Evolutionary conservation across 768 basidiomycete species (phyloP).

Genomic region (Suillus subluteus): DNA sequence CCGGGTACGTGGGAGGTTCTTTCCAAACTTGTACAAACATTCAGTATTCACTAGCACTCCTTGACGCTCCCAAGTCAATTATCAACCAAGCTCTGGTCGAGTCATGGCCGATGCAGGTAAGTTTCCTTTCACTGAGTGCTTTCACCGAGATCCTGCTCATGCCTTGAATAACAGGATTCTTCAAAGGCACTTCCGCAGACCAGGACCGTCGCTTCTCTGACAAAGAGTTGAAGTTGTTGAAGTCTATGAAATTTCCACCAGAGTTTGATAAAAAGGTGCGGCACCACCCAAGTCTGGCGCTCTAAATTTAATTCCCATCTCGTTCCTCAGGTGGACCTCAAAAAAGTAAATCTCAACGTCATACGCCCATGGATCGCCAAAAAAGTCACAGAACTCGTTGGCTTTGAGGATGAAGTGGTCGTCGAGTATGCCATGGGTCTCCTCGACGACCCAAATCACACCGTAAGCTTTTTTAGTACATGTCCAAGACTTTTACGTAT

Average conservation of each 20-base stretch:
- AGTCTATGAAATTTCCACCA: constrained; percentile 87
- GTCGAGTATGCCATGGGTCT: constrained; percentile 96
- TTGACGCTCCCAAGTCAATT: not conserved
- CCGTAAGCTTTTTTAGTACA: constrained; percentile 52
- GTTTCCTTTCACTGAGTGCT: constrained; percentile 26
- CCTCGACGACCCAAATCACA: constrained; percentile 81
- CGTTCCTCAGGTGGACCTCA: constrained; percentile 78
- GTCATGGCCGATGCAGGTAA: constrained; percentile 65
- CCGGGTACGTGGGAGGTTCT: not conserved
- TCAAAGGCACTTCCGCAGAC: constrained; percentile 90
- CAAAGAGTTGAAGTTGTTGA: constrained; percentile 90
- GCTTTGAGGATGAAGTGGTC: constrained; percentile 96
- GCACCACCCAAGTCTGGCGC: not conserved
- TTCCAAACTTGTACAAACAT: not conserved
- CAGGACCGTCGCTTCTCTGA: constrained; percentile 93
- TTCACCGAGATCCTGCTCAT: constrained; percentile 8
- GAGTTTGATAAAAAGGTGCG: constrained; percentile 86
- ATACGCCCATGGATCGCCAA: constrained; percentile 96
- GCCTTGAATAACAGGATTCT: constrained; percentile 58
- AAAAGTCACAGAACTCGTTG: constrained; percentile 87
- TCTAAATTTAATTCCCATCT: not conserved
- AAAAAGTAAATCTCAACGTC: constrained; percentile 91
- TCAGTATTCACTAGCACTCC: not conserved
- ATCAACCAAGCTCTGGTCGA: constrained; percentile 7
- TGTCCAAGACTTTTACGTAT: not conserved